Evolutionary conservation across 2,329 filamentous ascomycete species (phyloP), one percentile per base, ranked within the genome.

Genomic region (Pseudophaeomoniella oleicola): DNA sequence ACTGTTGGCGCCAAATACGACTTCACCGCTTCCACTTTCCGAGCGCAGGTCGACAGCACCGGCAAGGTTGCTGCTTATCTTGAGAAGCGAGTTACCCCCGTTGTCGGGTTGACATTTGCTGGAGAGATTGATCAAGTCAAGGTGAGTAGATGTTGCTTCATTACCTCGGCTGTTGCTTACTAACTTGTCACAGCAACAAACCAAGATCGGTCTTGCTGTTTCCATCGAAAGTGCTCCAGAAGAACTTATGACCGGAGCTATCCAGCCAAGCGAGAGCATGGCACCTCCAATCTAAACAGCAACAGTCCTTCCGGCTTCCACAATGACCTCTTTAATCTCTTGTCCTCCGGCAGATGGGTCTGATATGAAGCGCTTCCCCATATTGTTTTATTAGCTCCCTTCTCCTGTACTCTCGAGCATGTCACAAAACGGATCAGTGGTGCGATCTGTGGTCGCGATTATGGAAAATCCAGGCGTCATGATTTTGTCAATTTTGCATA

Each of bases 1-100:
- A 85, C 87, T 37, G 72, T 96, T 51, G 90, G 88, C 52, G 84
- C 86, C 57, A 98, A 98, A 66, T 98, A 98, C 64, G 88, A 94
- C 59, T 98, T 98, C 75, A 76, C 84, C 55, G 83, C 86, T 65
- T 90, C 84, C 38, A 90, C 85, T 35, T 94, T 94, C 77, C 78
- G 88, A 46, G 90, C 88, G 32, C 90, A 98, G 66, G 73, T 96
- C 50, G 90, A 98, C 64, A 92, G 86, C 53, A 78, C 84, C 57
- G 90, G 90, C 58, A 94, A 93, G 68, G 71, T 98, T 42, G 84
- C 81, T 62, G 90, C 85, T 56, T 65, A 94, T 53, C 66, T 96
- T 48, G 90, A 98, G 71, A 96, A 94, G 77, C 80, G 86, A 54
- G 83, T 98, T 53, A 86, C 86, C 18, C 85, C 86, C 45, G 82